These are phyloP conservation scores for Globisporangium solare DNA, from an alignment of 352 stramenopile species.

Conservation along the genomic window DNA sequence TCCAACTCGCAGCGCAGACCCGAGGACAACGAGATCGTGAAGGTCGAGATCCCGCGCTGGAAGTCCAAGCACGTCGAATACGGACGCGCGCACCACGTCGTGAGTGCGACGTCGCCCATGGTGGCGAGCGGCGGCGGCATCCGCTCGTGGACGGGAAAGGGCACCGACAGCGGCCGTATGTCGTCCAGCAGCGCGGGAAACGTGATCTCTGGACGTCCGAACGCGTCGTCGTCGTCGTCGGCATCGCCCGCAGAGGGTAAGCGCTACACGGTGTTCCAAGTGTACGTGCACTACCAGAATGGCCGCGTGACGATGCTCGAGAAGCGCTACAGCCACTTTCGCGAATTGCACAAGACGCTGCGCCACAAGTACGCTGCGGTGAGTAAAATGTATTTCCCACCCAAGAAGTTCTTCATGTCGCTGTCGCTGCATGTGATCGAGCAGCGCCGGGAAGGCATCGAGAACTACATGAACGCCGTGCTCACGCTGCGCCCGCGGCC, in stretches of 20 bases:
- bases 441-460: conserved; percentile 74
- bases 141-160: conserved; percentile 52
- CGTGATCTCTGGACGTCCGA: background rate
- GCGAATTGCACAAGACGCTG: conserved; percentile 77
- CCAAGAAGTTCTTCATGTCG: conserved; percentile 86
- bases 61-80: conserved; percentile 50
- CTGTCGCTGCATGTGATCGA: conserved; percentile 85
- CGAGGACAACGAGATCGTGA: conserved; percentile 50
- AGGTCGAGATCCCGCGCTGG: conserved; percentile 73
- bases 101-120: conserved; percentile 32
- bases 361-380: conserved; percentile 76
- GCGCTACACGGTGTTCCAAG: conserved; percentile 73
- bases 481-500: conserved; percentile 65
- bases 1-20: conserved; percentile 5
- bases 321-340: conserved; percentile 84
- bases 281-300: conserved; percentile 75
- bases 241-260: conserved; percentile 33
- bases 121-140: conserved; percentile 11
- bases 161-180: conserved; percentile 18
- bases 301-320: conserved; percentile 51
- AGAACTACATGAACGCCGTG: conserved; percentile 81
- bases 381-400: conserved; percentile 79
- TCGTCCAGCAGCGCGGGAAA: conserved; percentile 7
- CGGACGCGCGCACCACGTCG: conserved; percentile 15
- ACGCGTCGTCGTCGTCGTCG: conserved; percentile 11